Evolutionary conservation across 1,139 yeast species (phyloP).

Genomic region (Debaryomycetaceae sp.): DNA sequence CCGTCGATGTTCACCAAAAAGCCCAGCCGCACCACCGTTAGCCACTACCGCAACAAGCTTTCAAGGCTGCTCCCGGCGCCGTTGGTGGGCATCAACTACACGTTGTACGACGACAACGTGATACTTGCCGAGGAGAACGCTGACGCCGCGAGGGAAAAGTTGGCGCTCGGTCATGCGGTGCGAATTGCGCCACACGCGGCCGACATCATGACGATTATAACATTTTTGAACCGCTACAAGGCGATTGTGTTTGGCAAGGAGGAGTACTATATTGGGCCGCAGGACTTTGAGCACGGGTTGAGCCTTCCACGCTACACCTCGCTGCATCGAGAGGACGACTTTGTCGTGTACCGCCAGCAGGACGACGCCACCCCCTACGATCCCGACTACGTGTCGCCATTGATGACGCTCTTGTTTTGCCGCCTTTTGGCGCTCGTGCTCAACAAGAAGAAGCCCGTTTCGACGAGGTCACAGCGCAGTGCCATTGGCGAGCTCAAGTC

Average conservation of each 20-base stretch:
- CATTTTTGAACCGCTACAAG: constrained; percentile 42
- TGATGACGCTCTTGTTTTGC: constrained; percentile 34
- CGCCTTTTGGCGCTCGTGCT: constrained; percentile 34
- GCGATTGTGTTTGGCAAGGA: constrained; percentile 22
- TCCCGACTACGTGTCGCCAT: constrained; percentile 19
- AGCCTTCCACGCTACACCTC: constrained; percentile 21
- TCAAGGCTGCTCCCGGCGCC: constrained; percentile 41
- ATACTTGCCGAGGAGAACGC: constrained; percentile 19
- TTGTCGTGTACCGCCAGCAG: constrained; percentile 12
- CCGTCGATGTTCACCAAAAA: constrained; percentile 4
- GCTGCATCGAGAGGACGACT: too few species aligned
- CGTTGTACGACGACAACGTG: constrained; percentile 35
- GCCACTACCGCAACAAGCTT: constrained; percentile 24
- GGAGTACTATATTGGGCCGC: constrained; percentile 36
- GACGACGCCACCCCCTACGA: constrained; percentile 14
- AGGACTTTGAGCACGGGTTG: constrained; percentile 48
- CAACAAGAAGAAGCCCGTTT: constrained; percentile 37
- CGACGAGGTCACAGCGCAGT: constrained; percentile 20
- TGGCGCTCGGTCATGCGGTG: constrained; percentile 32
- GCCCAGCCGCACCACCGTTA: constrained; percentile 30
- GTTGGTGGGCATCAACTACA: constrained; percentile 31
- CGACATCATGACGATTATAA: constrained; percentile 39
- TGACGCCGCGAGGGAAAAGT: constrained; percentile 16
- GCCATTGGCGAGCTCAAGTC: constrained; percentile 42
- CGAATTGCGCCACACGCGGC: constrained; percentile 37